phyloP scores from a whole-genome alignment of 2,329 filamentous ascomycete species.

The Sarocladiaceae sp. region DNA sequence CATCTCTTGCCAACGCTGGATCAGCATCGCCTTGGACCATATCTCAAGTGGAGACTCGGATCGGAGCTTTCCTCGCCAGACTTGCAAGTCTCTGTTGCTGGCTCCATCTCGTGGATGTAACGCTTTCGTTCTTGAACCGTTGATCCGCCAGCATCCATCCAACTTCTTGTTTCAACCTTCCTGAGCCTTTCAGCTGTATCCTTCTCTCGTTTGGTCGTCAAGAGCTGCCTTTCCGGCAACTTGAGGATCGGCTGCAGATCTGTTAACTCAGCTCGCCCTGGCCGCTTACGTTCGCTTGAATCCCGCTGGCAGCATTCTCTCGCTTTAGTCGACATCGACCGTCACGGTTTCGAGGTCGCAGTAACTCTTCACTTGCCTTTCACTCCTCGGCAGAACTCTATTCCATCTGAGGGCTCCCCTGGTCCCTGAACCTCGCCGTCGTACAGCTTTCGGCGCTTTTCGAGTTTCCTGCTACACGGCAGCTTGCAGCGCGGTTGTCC shows the following conservation, averaged over 20 bases:
- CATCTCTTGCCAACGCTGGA: neutral
- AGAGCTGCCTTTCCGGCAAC: neutral
- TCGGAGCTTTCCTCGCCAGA: neutral
- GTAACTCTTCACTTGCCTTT: too few species aligned
- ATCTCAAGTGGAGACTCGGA: constrained; percentile 1
- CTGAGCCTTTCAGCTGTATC: neutral
- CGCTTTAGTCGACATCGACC: neutral
- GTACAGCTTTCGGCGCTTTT: neutral
- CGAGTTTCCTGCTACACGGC: neutral
- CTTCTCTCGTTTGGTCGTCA: neutral
- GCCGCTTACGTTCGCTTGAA: neutral
- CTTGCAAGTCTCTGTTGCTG: neutral
- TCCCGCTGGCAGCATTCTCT: neutral
- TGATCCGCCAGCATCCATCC: neutral
- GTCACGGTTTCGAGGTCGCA: neutral
- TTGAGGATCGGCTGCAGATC: too few species aligned
- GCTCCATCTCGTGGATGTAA: neutral
- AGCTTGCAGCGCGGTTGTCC: neutral
- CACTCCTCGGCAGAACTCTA: neutral
- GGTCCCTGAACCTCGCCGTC: neutral
- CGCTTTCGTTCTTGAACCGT: constrained; percentile 3
- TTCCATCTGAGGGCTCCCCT: neutral
- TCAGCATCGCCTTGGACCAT: neutral
- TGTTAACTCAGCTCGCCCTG: neutral
- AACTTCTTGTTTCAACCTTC: neutral